Evolutionary conservation across 164 flowering plant genomes (phyloP).

Genomic region (Platanus orientalis): DNA sequence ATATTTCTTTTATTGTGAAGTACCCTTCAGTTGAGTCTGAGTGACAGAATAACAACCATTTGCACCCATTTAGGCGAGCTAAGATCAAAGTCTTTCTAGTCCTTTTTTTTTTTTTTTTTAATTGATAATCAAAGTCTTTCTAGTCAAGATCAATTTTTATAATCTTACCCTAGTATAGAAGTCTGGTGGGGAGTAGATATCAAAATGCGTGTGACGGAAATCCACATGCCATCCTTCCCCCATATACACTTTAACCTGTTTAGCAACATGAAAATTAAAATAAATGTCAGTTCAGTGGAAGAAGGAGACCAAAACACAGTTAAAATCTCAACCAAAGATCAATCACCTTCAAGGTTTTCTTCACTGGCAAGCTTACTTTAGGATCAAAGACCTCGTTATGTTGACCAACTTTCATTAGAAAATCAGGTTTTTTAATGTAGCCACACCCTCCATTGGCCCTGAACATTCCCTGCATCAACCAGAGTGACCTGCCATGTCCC

Average conservation of each 20-base stretch:
- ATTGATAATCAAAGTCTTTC: too few species aligned
- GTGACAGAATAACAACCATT: not conserved
- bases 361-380: constrained; percentile 22
- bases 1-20: too few species aligned
- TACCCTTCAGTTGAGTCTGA: too few species aligned
- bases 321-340: not conserved
- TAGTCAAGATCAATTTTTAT: not conserved
- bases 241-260: constrained; percentile 62
- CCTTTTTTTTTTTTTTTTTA: too few species aligned
- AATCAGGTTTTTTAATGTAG: constrained; percentile 47
- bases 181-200: constrained; percentile 67
- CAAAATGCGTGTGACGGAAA: constrained; percentile 55
- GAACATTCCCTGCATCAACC: constrained; percentile 52
- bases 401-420: constrained; percentile 21
- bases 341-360: constrained; percentile 38
- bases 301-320: not conserved
- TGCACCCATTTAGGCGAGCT: not conserved
- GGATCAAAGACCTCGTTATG: constrained; percentile 31
- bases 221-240: constrained; percentile 75
- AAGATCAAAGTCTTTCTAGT: not conserved
- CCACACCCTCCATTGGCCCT: constrained; percentile 59
- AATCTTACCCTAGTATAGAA: constrained; percentile 53
- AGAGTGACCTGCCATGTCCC: constrained; percentile 41
- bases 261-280: constrained; percentile 1
- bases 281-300: not conserved